Evolutionary conservation across 805 yeast genomes (phyloP).

Genomic region (Lachancea nothofagi): DNA sequence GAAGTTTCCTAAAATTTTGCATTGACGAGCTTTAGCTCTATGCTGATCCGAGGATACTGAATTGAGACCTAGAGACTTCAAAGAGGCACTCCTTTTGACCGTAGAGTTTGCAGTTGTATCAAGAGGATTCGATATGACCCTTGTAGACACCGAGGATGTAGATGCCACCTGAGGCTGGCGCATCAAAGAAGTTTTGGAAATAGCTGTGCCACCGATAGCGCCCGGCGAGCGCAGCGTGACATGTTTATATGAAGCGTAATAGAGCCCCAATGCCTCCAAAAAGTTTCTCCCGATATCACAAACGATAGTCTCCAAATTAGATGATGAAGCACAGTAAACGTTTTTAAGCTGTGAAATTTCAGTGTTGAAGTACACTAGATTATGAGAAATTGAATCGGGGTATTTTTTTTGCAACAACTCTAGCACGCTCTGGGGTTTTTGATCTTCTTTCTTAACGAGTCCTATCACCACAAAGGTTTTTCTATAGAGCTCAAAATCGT

Average conservation of each 20-base stretch:
- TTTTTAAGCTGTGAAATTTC: background rate
- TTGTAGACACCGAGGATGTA: slow-evolving; percentile 10
- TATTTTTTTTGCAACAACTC: slow-evolving; percentile 32
- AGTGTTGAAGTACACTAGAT: slow-evolving; percentile 21
- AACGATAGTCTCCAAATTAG: slow-evolving; percentile 53
- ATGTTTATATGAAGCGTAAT: slow-evolving; percentile 69
- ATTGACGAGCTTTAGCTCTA: slow-evolving; percentile 64
- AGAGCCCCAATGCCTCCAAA: slow-evolving; percentile 56
- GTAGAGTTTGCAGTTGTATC: slow-evolving; percentile 10
- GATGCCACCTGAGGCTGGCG: slow-evolving; percentile 15
- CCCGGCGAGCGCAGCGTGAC: slow-evolving; percentile 83
- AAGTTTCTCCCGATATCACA: slow-evolving; percentile 69
- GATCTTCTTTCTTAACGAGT: slow-evolving; percentile 25
- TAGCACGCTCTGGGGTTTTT: slow-evolving; percentile 9
- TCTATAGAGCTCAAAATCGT: slow-evolving; percentile 86
- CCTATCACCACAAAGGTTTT: slow-evolving; percentile 65
- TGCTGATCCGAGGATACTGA: slow-evolving; percentile 33
- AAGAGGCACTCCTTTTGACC: slow-evolving; percentile 24
- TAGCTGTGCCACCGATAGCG: slow-evolving; percentile 47
- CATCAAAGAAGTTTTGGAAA: slow-evolving; percentile 34
- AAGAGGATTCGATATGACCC: slow-evolving; percentile 3
- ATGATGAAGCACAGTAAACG: slow-evolving; percentile 7
- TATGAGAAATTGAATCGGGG: slow-evolving; percentile 30
- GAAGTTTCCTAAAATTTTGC: slow-evolving; percentile 71
- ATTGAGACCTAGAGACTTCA: slow-evolving; percentile 23